These are phyloP conservation scores for Entomortierella parvispora DNA, from an alignment of 192 early-diverging fungal genomes.

Conservation along the genomic window DNA sequence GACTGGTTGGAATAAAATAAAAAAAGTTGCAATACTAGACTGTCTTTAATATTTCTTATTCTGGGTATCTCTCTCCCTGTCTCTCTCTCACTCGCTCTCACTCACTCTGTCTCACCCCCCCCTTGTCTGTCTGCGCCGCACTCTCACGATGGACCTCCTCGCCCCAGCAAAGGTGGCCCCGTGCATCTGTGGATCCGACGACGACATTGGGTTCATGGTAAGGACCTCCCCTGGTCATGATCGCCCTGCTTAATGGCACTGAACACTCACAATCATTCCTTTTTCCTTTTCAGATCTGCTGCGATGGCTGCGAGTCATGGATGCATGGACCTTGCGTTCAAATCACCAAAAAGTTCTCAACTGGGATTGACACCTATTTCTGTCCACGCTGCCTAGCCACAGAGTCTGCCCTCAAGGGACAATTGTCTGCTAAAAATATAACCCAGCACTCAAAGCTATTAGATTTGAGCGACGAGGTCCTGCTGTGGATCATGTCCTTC, in stretches of 20 bases:
- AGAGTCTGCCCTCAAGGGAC: not conserved
- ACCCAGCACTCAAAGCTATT: constrained; percentile 10
- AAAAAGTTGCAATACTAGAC: too few relatives aligned
- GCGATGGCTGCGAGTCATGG: constrained; percentile 32
- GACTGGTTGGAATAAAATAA: too few relatives aligned
- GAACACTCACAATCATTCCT: not conserved
- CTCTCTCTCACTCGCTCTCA: too few relatives aligned
- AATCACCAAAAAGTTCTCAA: constrained; percentile 16
- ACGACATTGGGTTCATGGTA: constrained; percentile 35
- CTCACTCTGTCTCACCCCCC: too few relatives aligned
- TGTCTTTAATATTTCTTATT: too few relatives aligned
- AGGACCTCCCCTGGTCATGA: not conserved
- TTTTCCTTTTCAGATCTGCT: constrained; percentile 24
- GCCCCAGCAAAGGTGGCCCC: not conserved
- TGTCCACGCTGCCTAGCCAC: constrained; percentile 18
- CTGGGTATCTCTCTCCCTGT: too few relatives aligned
- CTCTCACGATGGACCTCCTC: too few relatives aligned
- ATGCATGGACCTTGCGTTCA: constrained; percentile 40
- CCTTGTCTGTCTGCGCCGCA: too few relatives aligned
- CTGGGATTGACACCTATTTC: constrained; percentile 23
- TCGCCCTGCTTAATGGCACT: not conserved
- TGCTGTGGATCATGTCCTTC: constrained; percentile 28
- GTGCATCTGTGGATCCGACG: constrained; percentile 34
- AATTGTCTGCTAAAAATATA: not conserved
- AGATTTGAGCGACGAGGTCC: constrained; percentile 27